Base-by-base conservation (phyloP, 805 yeast species). In the Zygosaccharomyces bailii region DNA sequence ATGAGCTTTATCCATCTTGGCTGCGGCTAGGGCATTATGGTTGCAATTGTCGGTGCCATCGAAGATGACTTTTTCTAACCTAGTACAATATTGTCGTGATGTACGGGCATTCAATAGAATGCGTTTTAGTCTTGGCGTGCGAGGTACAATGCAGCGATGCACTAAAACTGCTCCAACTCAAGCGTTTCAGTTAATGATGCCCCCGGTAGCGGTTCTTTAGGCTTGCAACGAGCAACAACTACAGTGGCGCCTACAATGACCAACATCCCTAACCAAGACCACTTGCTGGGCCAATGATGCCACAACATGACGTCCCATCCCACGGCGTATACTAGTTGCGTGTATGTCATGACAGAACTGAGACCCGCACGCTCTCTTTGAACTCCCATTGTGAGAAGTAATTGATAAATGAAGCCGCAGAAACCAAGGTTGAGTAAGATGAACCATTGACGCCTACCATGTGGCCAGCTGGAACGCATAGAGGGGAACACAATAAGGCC, bases 351-450 rank as follows among this genome's bases (percentile, higher is more conserved):
- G 48, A 86, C 73, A 9, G 90, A 73, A 0, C 89, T 86, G 45
- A 85, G 74, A 3, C 88, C 80, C 0, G 96, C 95, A 42, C 71
- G 69, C 50, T 86, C 96, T 43, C 86, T 71, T 61, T 87, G 95
- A 39, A 89, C 75, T 0, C 96, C 96, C 6, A 86, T 79, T 0
- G 96, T 86, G 38, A 86, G 65, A 29, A 82, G 67, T 55, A 80
- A 82, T 62, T 90, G 96, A 82, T 83, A 84, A 48, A 80, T 66
- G 63, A 89, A 90, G 0, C 97, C 97, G 43, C 85, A 74, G 2
- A 83, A 48, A 2, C 96, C 96, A 46, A 87, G 73, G 18, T 74
- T 59, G 1, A 67, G 44, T 50, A 89, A 74, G 17, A 85, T 65
- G 2, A 67, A 51, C 93, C 95, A 86, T 61, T 86, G 91, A 54